These are phyloP conservation scores for Lumnitzera racemosa DNA, from an alignment of 345 rosid genomes.

Conservation along the genomic window DNA sequence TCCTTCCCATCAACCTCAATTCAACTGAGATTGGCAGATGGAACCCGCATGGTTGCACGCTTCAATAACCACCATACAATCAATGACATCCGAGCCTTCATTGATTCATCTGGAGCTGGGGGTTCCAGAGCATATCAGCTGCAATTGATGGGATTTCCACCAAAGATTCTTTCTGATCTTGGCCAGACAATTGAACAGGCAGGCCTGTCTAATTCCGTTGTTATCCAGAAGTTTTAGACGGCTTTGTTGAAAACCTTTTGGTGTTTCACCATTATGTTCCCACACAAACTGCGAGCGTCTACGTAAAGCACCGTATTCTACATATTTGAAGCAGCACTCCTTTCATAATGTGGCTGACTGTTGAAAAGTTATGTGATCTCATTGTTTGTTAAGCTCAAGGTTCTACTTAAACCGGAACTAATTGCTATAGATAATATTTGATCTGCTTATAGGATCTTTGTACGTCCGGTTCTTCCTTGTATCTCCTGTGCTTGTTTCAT, in stretches of 20 bases:
- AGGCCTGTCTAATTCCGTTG: constrained; percentile 74
- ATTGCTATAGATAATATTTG: no score
- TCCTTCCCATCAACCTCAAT: constrained; percentile 64
- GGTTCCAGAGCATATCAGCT: constrained; percentile 49
- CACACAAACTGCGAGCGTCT: background rate
- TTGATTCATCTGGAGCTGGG: constrained; percentile 62
- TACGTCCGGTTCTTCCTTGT: no score
- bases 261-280: background rate
- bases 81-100: constrained; percentile 49
- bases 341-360: no score
- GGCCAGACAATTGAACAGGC: constrained; percentile 69
- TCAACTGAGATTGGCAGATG: constrained; percentile 85
- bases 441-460: no score
- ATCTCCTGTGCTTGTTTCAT: no score
- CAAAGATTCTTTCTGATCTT: constrained; percentile 60
- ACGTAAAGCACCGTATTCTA: no score
- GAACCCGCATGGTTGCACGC: constrained; percentile 59
- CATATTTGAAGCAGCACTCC: no score
- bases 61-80: constrained; percentile 73
- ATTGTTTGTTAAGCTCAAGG: no score
- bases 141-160: constrained; percentile 97
- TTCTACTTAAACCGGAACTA: no score
- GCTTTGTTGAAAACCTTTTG: background rate
- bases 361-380: no score
- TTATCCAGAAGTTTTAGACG: constrained; percentile 72